These are phyloP conservation scores for Microdochium nivale DNA, from an alignment of 2,329 filamentous ascomycete genomes.

Conservation along the genomic window DNA sequence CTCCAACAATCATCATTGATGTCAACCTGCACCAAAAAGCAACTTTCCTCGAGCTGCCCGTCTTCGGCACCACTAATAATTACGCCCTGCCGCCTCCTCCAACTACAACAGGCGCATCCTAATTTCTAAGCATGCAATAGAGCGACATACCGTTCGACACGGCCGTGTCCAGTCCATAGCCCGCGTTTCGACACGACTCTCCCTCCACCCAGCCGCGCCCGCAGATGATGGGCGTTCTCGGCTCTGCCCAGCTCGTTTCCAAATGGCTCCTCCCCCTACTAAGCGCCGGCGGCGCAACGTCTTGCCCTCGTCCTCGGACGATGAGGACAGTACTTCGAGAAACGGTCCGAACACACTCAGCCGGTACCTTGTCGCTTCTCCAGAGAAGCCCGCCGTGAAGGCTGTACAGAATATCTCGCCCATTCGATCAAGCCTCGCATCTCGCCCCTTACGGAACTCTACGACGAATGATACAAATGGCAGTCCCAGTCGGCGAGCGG, in stretches of 20 bases:
- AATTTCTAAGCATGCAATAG: no score
- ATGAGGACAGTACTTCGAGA: slow-evolving; percentile 31
- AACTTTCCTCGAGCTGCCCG: no score
- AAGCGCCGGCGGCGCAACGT: slow-evolving; percentile 52
- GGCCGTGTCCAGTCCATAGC: neutral
- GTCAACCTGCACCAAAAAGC: no score
- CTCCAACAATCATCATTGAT: no score
- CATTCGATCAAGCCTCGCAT: slow-evolving; percentile 6
- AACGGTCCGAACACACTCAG: slow-evolving; percentile 35
- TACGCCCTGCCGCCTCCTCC: no score
- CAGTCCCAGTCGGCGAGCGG: slow-evolving; percentile 5
- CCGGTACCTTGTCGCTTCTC: slow-evolving; percentile 46
- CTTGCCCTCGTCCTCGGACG: slow-evolving; percentile 39
- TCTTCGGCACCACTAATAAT: no score
- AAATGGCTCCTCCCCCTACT: slow-evolving; percentile 49
- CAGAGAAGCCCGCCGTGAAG: slow-evolving; percentile 27
- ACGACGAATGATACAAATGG: slow-evolving; percentile 9
- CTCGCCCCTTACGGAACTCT: slow-evolving; percentile 15
- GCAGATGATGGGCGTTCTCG: neutral
- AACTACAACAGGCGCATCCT: no score
- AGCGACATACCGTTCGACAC: no score
- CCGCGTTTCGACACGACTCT: neutral
- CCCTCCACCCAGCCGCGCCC: neutral
- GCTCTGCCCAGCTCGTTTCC: slow-evolving; percentile 8
- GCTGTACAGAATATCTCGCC: slow-evolving; percentile 4